phyloP scores from a whole-genome alignment of 148 eudicot genomes.

The Vaccinium vitisidaea region DNA sequence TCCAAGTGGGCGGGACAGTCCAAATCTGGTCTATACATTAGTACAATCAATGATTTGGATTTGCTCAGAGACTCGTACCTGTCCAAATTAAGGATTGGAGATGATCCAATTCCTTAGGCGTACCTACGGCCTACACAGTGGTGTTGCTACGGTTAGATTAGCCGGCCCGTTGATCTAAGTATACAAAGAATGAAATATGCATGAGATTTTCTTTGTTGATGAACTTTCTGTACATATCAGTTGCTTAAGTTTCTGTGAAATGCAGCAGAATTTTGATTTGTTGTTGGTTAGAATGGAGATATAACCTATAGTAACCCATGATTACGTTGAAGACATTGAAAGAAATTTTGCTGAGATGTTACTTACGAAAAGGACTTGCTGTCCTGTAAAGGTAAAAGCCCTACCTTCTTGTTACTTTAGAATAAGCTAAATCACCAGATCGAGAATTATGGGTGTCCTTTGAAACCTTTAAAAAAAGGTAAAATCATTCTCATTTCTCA shows the following conservation, averaged over 20 bases:
- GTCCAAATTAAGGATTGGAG: no score
- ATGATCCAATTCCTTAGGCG: no score
- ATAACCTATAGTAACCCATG: not conserved
- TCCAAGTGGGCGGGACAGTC: no score
- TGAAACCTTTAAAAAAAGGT: not conserved
- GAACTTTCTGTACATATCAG: not conserved
- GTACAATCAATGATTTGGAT: no score
- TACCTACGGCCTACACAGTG: not conserved
- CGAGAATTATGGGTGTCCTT: not conserved
- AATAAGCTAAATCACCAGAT: not conserved
- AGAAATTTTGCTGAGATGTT: not conserved
- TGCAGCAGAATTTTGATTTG: not conserved
- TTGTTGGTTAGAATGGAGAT: conserved; percentile 3
- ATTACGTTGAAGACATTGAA: not conserved
- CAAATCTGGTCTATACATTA: no score
- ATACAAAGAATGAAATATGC: not conserved
- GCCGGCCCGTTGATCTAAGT: not conserved
- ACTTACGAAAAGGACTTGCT: not conserved
- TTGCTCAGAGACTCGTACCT: no score
- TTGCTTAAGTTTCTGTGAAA: not conserved
- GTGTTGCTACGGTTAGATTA: not conserved
- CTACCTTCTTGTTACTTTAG: not conserved
- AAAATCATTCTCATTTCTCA: not conserved
- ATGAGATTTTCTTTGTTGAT: not conserved
- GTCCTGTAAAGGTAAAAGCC: not conserved